phyloP scores from a whole-genome alignment of 2,329 filamentous ascomycete species.

The Colletotrichum kahawae region DNA sequence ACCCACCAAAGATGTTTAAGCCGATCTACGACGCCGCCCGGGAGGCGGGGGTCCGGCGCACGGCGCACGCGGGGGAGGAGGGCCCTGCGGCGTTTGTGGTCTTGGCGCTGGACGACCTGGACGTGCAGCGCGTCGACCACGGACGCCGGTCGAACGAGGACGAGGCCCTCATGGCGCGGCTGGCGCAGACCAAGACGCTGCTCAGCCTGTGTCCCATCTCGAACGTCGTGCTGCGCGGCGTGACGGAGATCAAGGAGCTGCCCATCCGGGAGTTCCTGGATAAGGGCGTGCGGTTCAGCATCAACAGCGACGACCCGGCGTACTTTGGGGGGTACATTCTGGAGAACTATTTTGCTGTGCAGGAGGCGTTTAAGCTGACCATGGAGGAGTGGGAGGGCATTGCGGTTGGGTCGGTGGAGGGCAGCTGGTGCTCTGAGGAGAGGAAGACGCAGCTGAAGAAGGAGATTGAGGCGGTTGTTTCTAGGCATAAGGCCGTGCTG shows the following conservation, averaged over 20 bases:
- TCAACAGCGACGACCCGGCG: constrained; percentile 77
- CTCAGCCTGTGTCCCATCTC: constrained; percentile 23
- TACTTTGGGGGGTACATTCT: constrained; percentile 80
- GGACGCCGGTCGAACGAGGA: constrained; percentile 71
- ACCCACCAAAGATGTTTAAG: constrained; percentile 64
- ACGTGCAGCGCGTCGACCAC: constrained; percentile 74
- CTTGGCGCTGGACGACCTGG: constrained; percentile 65
- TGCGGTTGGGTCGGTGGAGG: constrained; percentile 64
- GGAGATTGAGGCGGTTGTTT: constrained; percentile 40
- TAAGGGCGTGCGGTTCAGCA: constrained; percentile 68
- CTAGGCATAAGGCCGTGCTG: neutral
- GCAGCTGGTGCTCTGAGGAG: constrained; percentile 66
- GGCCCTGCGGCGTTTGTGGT: constrained; percentile 71
- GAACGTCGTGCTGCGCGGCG: constrained; percentile 36
- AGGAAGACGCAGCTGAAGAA: constrained; percentile 65
- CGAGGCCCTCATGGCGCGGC: constrained; percentile 57
- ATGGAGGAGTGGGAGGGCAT: constrained; percentile 72
- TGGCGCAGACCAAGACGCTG: constrained; percentile 63
- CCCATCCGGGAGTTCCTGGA: constrained; percentile 70
- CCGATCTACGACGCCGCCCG: constrained; percentile 62
- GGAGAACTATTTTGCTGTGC: constrained; percentile 77
- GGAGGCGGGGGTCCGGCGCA: constrained; percentile 58
- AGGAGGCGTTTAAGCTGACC: constrained; percentile 70
- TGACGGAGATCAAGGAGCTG: constrained; percentile 32
- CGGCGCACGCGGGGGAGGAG: constrained; percentile 79